Percentiles rank a stretch among this genome's conserved stretches.
Conservation (phyloP, 768 basidiomycete species). For the Podaxis rugospora region DNA sequence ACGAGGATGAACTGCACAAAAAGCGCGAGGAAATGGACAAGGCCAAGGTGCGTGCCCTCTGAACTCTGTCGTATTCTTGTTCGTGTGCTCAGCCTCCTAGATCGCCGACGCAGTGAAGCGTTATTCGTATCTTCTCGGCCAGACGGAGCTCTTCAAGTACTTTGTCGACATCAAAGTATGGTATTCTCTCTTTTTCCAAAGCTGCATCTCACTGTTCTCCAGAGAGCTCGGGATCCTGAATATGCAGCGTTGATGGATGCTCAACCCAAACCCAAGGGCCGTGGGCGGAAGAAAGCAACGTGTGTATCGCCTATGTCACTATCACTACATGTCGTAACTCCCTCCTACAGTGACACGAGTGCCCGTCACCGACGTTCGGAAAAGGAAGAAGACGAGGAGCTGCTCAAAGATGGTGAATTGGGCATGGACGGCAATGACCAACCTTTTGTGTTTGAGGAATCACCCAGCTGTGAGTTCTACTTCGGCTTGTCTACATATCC, state of each 20-base stretch:
- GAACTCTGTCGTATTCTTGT: background rate
- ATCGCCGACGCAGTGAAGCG: slow-evolving; percentile 92
- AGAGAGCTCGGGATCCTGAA: slow-evolving; percentile 89
- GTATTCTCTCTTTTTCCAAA: background rate
- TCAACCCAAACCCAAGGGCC: slow-evolving; percentile 80
- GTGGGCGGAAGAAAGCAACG: slow-evolving; percentile 74
- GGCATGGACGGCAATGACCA: slow-evolving; percentile 82
- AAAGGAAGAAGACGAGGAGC: slow-evolving; percentile 97
- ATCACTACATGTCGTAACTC: background rate
- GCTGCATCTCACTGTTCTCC: slow-evolving; percentile 6
- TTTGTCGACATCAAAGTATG: slow-evolving; percentile 94
- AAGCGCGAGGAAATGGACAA: slow-evolving; percentile 86
- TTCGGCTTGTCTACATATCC: background rate
- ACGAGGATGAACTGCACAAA: slow-evolving; percentile 62
- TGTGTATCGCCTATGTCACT: background rate
- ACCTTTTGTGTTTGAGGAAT: slow-evolving; percentile 92
- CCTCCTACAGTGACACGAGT: slow-evolving; percentile 53
- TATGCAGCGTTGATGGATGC: slow-evolving; percentile 88
- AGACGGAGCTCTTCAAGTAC: slow-evolving; percentile 97
- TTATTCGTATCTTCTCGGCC: slow-evolving; percentile 95
- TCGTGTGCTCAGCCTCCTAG: slow-evolving; percentile 33
- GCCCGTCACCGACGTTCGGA: slow-evolving; percentile 92
- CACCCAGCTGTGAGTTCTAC: slow-evolving; percentile 70
- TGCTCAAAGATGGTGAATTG: slow-evolving; percentile 82
- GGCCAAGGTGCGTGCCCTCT: slow-evolving; percentile 54